Evolutionary conservation across 495 filamentous ascomycete species (phyloP).

Genomic region (Polyplosphaeria fusca): DNA sequence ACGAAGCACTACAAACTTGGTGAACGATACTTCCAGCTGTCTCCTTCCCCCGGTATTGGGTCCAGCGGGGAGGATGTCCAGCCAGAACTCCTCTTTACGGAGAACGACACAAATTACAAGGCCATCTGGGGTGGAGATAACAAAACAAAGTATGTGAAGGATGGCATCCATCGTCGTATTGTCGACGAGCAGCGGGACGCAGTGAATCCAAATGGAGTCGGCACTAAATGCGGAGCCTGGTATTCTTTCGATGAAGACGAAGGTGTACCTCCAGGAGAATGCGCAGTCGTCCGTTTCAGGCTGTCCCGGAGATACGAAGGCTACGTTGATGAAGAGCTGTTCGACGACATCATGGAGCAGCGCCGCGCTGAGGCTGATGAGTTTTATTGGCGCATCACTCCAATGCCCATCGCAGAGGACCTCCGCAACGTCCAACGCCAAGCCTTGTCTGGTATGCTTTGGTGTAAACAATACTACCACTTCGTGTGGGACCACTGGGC

Average conservation of each 20-base stretch:
- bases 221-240: slow-evolving; percentile 90
- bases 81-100: slow-evolving; percentile 83
- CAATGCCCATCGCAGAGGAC: slow-evolving; percentile 90
- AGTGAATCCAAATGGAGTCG: slow-evolving; percentile 73
- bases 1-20: slow-evolving; percentile 75
- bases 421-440: slow-evolving; percentile 93
- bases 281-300: slow-evolving; percentile 91
- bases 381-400: slow-evolving; percentile 90
- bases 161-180: slow-evolving; percentile 87
- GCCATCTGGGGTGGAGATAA: slow-evolving; percentile 74
- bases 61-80: slow-evolving; percentile 74
- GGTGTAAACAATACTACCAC: slow-evolving; percentile 95
- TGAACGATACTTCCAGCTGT: slow-evolving; percentile 77
- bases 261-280: slow-evolving; percentile 83
- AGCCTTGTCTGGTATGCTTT: slow-evolving; percentile 93
- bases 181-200: slow-evolving; percentile 75
- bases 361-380: slow-evolving; percentile 86
- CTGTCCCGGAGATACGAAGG: slow-evolving; percentile 65
- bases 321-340: slow-evolving; percentile 85
- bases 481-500: slow-evolving; percentile 98
- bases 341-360: slow-evolving; percentile 88
- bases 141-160: slow-evolving; percentile 80
- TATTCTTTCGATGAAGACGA: slow-evolving; percentile 85
- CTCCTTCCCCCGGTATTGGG: slow-evolving; percentile 82
- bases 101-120: slow-evolving; percentile 88